phyloP scores from a whole-genome alignment of 306 rosid genomes.

The Gleditsia sinensis region DNA sequence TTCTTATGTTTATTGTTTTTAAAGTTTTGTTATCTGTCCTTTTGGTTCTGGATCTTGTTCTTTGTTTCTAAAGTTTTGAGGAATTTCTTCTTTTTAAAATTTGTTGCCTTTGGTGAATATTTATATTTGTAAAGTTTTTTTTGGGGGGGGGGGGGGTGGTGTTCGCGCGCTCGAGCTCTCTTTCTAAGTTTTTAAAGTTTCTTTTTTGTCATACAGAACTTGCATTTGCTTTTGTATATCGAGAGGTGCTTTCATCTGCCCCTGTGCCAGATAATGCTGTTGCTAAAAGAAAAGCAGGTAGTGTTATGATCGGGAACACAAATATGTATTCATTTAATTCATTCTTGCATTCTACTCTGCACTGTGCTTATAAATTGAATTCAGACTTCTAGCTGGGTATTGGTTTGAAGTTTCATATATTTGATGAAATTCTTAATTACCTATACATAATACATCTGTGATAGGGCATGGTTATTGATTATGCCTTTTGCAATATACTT shows the following conservation, averaged over 20 bases:
- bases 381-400: conserved; percentile 14
- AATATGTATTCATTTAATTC: not conserved
- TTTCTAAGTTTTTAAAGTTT: conserved; percentile 26
- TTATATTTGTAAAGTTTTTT: conserved; percentile 18
- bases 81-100: conserved; percentile 19
- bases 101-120: conserved; percentile 5
- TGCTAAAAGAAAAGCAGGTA: conserved; percentile 90
- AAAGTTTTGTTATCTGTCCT: conserved; percentile 7
- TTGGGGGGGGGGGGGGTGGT: too few species aligned
- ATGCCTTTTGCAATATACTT: conserved; percentile 6
- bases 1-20: not conserved
- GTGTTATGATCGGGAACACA: conserved; percentile 14
- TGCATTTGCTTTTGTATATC: conserved; percentile 84
- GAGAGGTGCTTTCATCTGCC: conserved; percentile 58
- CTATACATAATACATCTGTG: not conserved
- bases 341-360: conserved; percentile 23
- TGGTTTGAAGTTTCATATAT: conserved; percentile 3
- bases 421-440: conserved; percentile 18
- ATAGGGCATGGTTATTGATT: not conserved
- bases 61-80: conserved; percentile 17
- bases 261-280: conserved; percentile 45
- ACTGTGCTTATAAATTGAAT: conserved; percentile 10
- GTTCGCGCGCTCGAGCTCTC: too few species aligned
- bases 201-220: conserved; percentile 47
- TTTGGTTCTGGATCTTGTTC: conserved; percentile 21